Base-by-base conservation (phyloP, 768 basidiomycete species). In the Symmetrospora coprosmae region DNA sequence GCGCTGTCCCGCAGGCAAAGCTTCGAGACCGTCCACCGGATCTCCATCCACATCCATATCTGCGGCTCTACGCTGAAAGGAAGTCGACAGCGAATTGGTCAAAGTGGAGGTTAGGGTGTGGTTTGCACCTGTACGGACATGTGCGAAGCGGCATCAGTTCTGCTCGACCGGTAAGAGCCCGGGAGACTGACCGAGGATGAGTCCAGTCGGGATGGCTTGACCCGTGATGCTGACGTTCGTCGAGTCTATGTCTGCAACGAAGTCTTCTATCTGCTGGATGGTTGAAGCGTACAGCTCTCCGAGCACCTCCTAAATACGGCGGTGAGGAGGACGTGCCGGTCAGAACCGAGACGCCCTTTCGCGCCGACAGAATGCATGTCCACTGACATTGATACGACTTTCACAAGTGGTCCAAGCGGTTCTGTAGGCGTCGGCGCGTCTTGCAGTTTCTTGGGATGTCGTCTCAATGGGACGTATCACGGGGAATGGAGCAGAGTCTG, bases 401-500 rank as follows among this genome's bases (percentile, higher is more conserved):
- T 58, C 4, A 21, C 55, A 58, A 4, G 28, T 27, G 31, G 19
- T 8, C 55, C 55, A 58, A 9, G 55, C 55, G 13, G 19, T 3
- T 28, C 34, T 58, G 27, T 58, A 58, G 19, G 55, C 55, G 6
- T 46, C 4, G 25, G 40, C 37, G n/a, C 55, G 40, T 8, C 30
- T 33, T 23, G n/a, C n/a, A n/a, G n/a, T n/a, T n/a, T n/a, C n/a
- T n/a, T n/a, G n/a, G n/a, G n/a, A n/a, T n/a, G n/a, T n/a, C n/a
- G n/a, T n/a, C n/a, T n/a, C n/a, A n/a, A n/a, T n/a, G n/a, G n/a
- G n/a, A n/a, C n/a, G n/a, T n/a, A n/a, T n/a, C n/a, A n/a, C n/a
- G n/a, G n/a, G n/a, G n/a, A n/a, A n/a, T n/a, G n/a, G n/a, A n/a
- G n/a, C n/a, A n/a, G n/a, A n/a, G n/a, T n/a, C n/a, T n/a, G n/a